A percentile compares a stretch with the other conserved stretches of the same genome.
phyloP scores from a whole-genome alignment of 371 early-diverging fungal genomes.

The Furculomyces boomerangus region DNA sequence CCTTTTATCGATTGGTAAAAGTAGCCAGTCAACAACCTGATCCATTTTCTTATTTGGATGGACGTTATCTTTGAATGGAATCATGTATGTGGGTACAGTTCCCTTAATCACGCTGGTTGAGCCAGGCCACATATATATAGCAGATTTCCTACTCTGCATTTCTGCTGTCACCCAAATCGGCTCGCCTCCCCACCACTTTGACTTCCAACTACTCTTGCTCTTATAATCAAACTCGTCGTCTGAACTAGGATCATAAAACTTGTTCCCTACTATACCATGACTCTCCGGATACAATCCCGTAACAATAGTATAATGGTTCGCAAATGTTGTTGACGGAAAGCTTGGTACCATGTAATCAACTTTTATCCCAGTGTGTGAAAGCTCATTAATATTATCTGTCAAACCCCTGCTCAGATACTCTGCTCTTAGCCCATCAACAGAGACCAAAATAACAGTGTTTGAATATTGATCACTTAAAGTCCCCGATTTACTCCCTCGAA shows the following conservation, averaged over 20 bases:
- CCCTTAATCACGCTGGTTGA: constrained; percentile 35
- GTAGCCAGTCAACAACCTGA: constrained; percentile 52
- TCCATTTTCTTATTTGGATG: constrained; percentile 37
- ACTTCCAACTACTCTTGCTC: constrained; percentile 24
- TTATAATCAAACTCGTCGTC: constrained; percentile 63
- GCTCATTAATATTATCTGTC: constrained; percentile 41
- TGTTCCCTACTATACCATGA: constrained; percentile 86
- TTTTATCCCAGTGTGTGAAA: constrained; percentile 29
- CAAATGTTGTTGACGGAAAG: constrained; percentile 62
- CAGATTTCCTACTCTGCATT: constrained; percentile 41
- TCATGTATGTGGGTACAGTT: constrained; percentile 41
- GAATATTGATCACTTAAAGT: too few relatives aligned
- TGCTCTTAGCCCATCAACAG: constrained; percentile 77
- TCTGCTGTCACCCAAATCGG: constrained; percentile 86
- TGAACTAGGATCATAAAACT: constrained; percentile 57
- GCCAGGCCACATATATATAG: constrained; percentile 82
- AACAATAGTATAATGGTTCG: constrained; percentile 83
- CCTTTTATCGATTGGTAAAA: constrained; percentile 39
- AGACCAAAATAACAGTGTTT: constrained; percentile 59
- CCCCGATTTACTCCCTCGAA: too few relatives aligned
- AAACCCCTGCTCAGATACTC: constrained; percentile 60
- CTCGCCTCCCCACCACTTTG: constrained; percentile 79
- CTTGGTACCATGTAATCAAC: constrained; percentile 21
- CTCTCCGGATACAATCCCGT: constrained; percentile 82
- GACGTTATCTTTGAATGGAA: constrained; percentile 30